phyloP scores from a whole-genome alignment of 2,329 filamentous ascomycete species.

The Keithomyces neogunnii region DNA sequence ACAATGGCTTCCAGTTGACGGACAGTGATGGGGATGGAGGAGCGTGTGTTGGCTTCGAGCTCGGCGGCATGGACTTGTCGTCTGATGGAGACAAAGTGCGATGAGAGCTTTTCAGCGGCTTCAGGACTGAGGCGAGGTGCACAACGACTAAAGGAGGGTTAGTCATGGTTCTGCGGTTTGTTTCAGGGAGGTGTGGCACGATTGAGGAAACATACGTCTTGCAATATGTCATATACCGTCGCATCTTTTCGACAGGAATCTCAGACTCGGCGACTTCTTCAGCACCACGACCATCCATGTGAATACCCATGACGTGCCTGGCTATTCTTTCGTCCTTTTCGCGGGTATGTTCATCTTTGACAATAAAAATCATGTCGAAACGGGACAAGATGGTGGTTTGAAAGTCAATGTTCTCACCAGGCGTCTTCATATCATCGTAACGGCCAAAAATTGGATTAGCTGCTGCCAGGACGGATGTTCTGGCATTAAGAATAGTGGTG shows the following conservation, averaged over 20 bases:
- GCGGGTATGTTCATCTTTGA: slow-evolving; percentile 87
- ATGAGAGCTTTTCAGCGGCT: slow-evolving; percentile 91
- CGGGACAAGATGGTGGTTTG: slow-evolving; percentile 96
- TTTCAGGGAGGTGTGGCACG: neutral
- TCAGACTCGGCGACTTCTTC: slow-evolving; percentile 82
- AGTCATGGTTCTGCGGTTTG: slow-evolving; percentile 12
- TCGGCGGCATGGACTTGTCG: slow-evolving; percentile 90
- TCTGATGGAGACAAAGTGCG: slow-evolving; percentile 93
- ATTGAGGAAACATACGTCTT: slow-evolving; percentile 74
- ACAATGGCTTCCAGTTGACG: slow-evolving; percentile 96
- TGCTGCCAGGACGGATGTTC: slow-evolving; percentile 89
- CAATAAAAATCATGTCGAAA: slow-evolving; percentile 99
- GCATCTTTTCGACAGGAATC: slow-evolving; percentile 93
- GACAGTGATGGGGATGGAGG: slow-evolving; percentile 93
- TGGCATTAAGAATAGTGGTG: slow-evolving; percentile 92
- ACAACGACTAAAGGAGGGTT: slow-evolving; percentile 56
- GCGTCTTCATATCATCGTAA: slow-evolving; percentile 96
- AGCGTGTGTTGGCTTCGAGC: slow-evolving; percentile 79
- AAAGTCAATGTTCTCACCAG: slow-evolving; percentile 98
- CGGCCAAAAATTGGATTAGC: slow-evolving; percentile 97
- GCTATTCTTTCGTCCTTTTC: slow-evolving; percentile 88
- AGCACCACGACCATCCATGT: slow-evolving; percentile 79
- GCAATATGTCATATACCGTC: slow-evolving; percentile 94
- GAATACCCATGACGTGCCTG: slow-evolving; percentile 93
- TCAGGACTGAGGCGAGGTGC: slow-evolving; percentile 84